A percentile compares a stretch with the other conserved stretches of the same genome.
Conservation (phyloP, 2,329 filamentous ascomycete species). For the Sporothrix variecibatus region DNA sequence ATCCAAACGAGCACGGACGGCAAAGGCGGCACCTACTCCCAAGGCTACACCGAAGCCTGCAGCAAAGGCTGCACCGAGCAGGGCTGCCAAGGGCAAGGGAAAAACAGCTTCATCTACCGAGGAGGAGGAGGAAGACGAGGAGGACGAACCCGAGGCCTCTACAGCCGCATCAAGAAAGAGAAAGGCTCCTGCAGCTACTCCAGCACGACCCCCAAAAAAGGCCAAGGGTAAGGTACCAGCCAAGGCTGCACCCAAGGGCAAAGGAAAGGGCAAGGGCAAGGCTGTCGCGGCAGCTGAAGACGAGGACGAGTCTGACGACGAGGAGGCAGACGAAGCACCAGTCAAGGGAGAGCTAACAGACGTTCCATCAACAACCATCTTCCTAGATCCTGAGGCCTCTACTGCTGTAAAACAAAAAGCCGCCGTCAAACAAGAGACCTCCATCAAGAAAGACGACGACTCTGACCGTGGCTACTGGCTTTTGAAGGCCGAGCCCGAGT, state of each 20-base stretch:
- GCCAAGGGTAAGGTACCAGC: not conserved
- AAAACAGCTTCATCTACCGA: not conserved
- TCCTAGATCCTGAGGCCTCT: not conserved
- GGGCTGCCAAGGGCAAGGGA: not conserved
- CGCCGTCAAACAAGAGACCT: not conserved
- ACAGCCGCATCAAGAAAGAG: not conserved
- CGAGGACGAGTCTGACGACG: too few relatives aligned
- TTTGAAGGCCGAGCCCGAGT: slow-evolving; percentile 86
- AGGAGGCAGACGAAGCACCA: not conserved
- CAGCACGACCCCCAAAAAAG: not conserved
- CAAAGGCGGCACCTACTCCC: not conserved
- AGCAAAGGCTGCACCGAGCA: not conserved
- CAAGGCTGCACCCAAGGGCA: not conserved
- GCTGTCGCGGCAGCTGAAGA: not conserved
- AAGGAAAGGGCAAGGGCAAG: not conserved
- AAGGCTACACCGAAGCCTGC: not conserved
- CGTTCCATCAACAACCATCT: not conserved
- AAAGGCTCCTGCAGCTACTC: not conserved
- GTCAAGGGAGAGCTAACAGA: not conserved
- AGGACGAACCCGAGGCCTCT: not conserved
- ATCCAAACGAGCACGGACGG: not conserved
- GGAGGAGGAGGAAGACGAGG: not conserved
- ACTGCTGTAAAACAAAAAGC: not conserved
- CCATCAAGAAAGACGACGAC: not conserved
- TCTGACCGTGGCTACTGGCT: slow-evolving; percentile 65